Conservation (phyloP, 2,329 filamentous ascomycete species). For the Aspergillus terreus region DNA sequence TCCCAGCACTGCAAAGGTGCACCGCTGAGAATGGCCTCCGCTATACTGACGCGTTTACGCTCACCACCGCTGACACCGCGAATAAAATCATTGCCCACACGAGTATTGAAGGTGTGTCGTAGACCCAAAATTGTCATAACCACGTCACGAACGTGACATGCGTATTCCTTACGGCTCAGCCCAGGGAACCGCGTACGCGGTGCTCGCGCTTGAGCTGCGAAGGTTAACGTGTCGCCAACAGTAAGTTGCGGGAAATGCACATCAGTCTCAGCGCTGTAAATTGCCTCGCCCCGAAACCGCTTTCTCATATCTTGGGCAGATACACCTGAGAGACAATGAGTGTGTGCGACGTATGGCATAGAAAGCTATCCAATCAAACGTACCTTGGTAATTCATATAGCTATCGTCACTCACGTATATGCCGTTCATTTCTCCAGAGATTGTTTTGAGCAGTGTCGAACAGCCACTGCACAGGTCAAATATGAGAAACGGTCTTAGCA, state of each 20-base stretch:
- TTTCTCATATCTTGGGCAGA: slow-evolving; percentile 56
- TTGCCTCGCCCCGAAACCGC: slow-evolving; percentile 75
- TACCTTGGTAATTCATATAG: slow-evolving; percentile 70
- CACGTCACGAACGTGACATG: slow-evolving; percentile 42
- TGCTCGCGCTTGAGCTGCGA: slow-evolving; percentile 65
- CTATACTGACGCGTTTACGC: slow-evolving; percentile 59
- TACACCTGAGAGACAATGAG: slow-evolving; percentile 38
- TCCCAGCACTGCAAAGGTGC: slow-evolving; percentile 48
- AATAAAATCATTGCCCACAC: slow-evolving; percentile 54
- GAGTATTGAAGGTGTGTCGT: slow-evolving; percentile 50
- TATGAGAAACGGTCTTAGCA: not conserved
- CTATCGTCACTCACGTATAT: slow-evolving; percentile 65
- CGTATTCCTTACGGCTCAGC: slow-evolving; percentile 43
- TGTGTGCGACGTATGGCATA: no score
- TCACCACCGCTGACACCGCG: slow-evolving; percentile 61
- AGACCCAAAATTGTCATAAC: slow-evolving; percentile 44
- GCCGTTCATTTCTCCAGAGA: slow-evolving; percentile 74
- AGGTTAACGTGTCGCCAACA: slow-evolving; percentile 75
- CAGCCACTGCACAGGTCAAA: slow-evolving; percentile 43
- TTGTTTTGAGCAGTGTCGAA: slow-evolving; percentile 75
- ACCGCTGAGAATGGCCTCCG: slow-evolving; percentile 50
- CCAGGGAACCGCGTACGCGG: slow-evolving; percentile 40
- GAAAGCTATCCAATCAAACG: not conserved
- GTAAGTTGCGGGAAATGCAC: slow-evolving; percentile 76
- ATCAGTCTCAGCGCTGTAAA: slow-evolving; percentile 82